Percentiles rank a stretch among this genome's conserved stretches.
phyloP scores from a whole-genome alignment of 352 stramenopile species.

The Pythium angustatum region DNA sequence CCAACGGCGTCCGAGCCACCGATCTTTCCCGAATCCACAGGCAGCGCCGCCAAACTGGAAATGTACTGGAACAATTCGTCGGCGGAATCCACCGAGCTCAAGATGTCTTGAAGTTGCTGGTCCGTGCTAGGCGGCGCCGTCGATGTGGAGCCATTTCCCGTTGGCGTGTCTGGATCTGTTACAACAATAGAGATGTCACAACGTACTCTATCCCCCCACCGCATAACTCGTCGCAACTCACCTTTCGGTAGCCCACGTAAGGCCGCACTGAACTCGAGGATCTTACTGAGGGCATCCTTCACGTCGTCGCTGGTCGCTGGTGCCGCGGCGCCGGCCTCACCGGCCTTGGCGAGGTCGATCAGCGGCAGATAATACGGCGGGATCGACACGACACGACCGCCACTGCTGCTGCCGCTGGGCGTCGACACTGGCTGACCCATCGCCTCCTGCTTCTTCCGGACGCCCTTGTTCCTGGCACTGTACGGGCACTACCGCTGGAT shows the following conservation, averaged over 20 bases:
- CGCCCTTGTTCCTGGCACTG: background rate
- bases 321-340: slow-evolving; percentile 37
- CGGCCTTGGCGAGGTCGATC: slow-evolving; percentile 56
- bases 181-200: background rate
- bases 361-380: slow-evolving; percentile 57
- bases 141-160: background rate
- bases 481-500: background rate
- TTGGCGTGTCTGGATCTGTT: slow-evolving; percentile 29
- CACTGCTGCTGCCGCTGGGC: slow-evolving; percentile 5
- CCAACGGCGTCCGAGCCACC: background rate
- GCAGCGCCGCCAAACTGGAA: slow-evolving; percentile 50
- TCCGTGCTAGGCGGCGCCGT: slow-evolving; percentile 37
- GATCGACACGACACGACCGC: slow-evolving; percentile 29
- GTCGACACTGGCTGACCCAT: slow-evolving; percentile 71
- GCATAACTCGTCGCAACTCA: background rate
- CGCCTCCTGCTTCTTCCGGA: background rate
- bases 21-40: slow-evolving; percentile 12
- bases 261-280: slow-evolving; percentile 63
- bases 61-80: slow-evolving; percentile 85
- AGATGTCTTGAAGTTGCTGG: slow-evolving; percentile 72
- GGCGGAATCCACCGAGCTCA: slow-evolving; percentile 74
- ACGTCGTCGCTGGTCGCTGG: slow-evolving; percentile 44
- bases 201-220: background rate
- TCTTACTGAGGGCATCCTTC: slow-evolving; percentile 67
- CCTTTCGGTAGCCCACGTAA: slow-evolving; percentile 60